Conservation (phyloP, 2,329 filamentous ascomycete genomes). For the Talaromyces amestolkiae region DNA sequence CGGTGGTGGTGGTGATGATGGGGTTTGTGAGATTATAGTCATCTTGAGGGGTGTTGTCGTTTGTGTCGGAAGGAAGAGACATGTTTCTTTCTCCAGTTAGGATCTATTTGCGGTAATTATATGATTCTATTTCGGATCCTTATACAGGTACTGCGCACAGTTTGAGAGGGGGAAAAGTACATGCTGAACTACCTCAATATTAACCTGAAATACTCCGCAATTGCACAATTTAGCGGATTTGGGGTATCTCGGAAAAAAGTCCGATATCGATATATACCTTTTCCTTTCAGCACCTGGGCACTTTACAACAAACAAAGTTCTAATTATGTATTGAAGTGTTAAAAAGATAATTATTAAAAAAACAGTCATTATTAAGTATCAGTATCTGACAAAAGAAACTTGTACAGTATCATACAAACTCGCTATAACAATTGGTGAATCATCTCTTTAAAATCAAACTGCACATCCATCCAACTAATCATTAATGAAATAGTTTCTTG, state of each 20-base stretch:
- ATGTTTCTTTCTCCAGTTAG: not conserved
- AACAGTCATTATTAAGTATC: not conserved
- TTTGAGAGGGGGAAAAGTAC: not conserved
- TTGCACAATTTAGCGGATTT: slow-evolving; percentile 3
- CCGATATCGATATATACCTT: not conserved
- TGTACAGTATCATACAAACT: slow-evolving; percentile 9
- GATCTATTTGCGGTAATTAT: not conserved
- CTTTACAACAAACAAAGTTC: too few species aligned
- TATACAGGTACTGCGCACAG: not conserved
- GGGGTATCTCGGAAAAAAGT: not conserved
- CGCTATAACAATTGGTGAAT: slow-evolving; percentile 1
- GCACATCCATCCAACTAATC: not conserved
- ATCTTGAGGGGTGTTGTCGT: not conserved
- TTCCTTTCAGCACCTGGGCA: not conserved
- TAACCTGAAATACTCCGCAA: not conserved
- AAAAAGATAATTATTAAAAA: not conserved
- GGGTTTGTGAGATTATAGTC: slow-evolving; percentile 61
- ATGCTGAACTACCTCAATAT: not conserved
- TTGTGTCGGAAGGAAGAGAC: not conserved
- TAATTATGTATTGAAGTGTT: too few species aligned
- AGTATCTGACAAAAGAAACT: slow-evolving; percentile 10
- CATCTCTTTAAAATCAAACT: not conserved
- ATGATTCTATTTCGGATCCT: not conserved
- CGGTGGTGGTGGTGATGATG: slow-evolving; percentile 53
- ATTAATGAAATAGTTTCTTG: slow-evolving; percentile 1